Percentiles rank a stretch among this genome's conserved stretches.
Evolutionary conservation across 306 rosid species (phyloP).

Genomic region (Sechiopsis laciniata): DNA sequence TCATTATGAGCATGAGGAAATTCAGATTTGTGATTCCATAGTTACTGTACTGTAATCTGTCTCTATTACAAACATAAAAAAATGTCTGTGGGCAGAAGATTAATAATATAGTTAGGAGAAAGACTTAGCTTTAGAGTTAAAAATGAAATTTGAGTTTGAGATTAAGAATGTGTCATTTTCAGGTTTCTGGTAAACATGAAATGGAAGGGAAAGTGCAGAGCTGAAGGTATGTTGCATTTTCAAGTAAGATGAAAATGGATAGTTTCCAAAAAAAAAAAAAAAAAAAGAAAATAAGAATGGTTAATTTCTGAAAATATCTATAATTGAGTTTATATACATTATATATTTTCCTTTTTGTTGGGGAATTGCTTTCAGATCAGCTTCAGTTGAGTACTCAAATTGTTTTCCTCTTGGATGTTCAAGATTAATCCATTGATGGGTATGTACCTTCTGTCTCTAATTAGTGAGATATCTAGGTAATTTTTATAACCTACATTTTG

Average conservation of each 20-base stretch:
- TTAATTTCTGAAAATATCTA: not conserved
- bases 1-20: not conserved
- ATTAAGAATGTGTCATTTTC: not conserved
- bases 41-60: no score
- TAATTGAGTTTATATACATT: constrained; percentile 33
- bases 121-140: no score
- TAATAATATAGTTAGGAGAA: no score
- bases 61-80: no score
- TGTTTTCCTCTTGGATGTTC: constrained; percentile 44
- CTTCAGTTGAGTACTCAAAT: constrained; percentile 35
- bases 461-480: not conserved
- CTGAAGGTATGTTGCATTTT: no score
- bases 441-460: constrained; percentile 21
- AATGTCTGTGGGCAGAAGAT: no score
- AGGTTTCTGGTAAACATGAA: constrained; percentile 16
- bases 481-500: no score
- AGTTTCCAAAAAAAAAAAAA: no score
- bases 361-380: constrained; percentile 59
- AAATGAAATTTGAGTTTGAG: not conserved
- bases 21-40: not conserved
- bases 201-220: constrained; percentile 1
- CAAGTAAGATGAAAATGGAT: no score
- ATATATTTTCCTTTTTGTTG: constrained; percentile 38
- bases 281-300: no score
- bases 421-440: constrained; percentile 50